Evolutionary conservation across 164 flowering plant genomes (phyloP).

Genomic region (Macadamia integrifolia): DNA sequence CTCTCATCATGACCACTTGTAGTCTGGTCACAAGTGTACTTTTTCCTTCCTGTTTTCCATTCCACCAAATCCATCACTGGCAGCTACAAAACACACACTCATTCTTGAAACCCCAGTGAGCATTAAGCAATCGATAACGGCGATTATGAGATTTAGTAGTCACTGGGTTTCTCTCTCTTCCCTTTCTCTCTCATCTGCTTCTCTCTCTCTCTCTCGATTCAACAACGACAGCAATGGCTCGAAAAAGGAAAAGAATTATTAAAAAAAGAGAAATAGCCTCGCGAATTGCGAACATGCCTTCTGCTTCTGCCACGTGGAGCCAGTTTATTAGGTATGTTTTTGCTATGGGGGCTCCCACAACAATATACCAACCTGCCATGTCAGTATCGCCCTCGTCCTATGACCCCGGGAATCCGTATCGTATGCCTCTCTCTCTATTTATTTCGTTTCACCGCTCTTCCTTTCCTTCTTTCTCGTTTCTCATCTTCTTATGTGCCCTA

Average conservation of each 20-base stretch:
- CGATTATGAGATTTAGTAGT: too few species aligned
- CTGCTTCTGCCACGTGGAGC: constrained; percentile 35
- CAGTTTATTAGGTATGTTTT: constrained; percentile 20
- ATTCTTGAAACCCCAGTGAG: too few species aligned
- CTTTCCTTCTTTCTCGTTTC: constrained; percentile 21
- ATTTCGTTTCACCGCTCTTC: constrained; percentile 11
- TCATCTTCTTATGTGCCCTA: constrained; percentile 9
- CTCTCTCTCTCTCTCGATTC: too few species aligned
- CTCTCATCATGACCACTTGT: too few species aligned
- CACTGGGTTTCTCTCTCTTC: too few species aligned
- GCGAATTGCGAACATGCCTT: constrained; percentile 9
- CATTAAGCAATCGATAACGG: too few species aligned
- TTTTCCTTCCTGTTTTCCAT: too few species aligned
- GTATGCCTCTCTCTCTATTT: constrained; percentile 25
- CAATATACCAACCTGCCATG: constrained; percentile 43
- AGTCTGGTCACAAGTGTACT: too few species aligned
- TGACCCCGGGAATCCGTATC: constrained; percentile 72
- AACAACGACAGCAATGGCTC: too few species aligned
- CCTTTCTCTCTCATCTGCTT: too few species aligned
- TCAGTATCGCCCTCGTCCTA: constrained; percentile 57
- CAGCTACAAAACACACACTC: too few species aligned
- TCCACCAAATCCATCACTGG: too few species aligned
- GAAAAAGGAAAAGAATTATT: not conserved
- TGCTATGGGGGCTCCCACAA: constrained; percentile 19
- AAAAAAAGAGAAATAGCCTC: constrained; percentile 8